Evolutionary conservation across 31 red algal species (phyloP), one percentile per base, ranked within the genome.

Genomic region (Odonthalia washingtoniensis): DNA sequence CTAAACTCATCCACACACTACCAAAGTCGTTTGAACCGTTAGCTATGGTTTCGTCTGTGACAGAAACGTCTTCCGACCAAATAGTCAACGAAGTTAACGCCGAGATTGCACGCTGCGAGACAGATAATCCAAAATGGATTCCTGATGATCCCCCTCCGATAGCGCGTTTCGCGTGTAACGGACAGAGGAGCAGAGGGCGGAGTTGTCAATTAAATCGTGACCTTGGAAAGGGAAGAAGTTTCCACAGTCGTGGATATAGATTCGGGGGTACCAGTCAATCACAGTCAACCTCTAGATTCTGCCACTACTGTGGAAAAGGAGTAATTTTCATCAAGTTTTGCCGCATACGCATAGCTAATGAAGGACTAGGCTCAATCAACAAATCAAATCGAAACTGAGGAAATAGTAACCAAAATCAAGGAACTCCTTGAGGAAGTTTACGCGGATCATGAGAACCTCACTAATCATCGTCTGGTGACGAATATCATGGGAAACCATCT

Each of bases 21-120:
- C 38, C 64, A 36, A 83, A 83, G 53, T 83, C 64, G 67, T 83
- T 84, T 46, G 40, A 63, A 40, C 67, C 39, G 1, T 14, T 74
- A 5, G 81, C 1, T 5, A 84, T 84, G 81, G 16, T 73, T 3
- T 57, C 65, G 1, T 36, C 63, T 38, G 1, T 70, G 1, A 70
- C 42, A 4, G 66, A 84, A 4, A 35, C 24, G 31, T 26, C 42
- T 3, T 69, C 72, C 43, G 81, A 70, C 26, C 40, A 63, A 17
- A 46, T 84, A 4, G 17, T 84, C 2, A 18, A 30, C n/a, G 81
- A 36, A 21, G 44, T 84, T 1, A 1, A 70, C 46, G 40, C 81
- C 9, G 44, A 84, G 4, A 35, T 84, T 1, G 81, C 39, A 4
- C 65, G 64, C n/a, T n/a, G 80, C 36, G 46, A 72, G 32, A 70